Evolutionary conservation across 2,329 filamentous ascomycete genomes (phyloP), one percentile per base, ranked within the genome.

Genomic region (Cercospora berteroae): DNA sequence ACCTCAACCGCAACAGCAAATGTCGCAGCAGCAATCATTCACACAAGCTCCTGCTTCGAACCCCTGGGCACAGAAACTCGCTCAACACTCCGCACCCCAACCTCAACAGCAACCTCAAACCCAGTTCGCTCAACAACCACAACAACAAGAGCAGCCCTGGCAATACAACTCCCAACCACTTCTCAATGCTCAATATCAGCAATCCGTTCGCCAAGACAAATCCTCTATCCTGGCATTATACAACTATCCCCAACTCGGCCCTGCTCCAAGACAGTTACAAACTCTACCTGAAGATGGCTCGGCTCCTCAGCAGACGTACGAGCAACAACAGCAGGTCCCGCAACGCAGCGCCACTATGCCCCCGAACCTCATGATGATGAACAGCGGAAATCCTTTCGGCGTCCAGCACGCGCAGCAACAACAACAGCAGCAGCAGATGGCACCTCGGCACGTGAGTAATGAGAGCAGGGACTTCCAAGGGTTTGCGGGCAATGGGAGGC

Each of bases 161-260:
- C 76, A 75, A 59, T 69, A 68, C 62, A 63, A 60, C 20, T 63
- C 69, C n/a, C 63, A 63, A 27, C 65, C 55, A 5, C 69, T 70
- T 39, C 63, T 67, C 29, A 67, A 64, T 33, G 64, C 65, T 57
- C 79, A 80, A 27, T 79, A 78, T 59, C 74, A 72, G 23, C 76
- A 74, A 60, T 81, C 83, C 16, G 81, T 81, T 50, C 82, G 85
- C 33, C 84, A 88, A 31, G 88, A 93, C 74, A 94, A 91, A 70
- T 87, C 86, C 3, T 89, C 89, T 4, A 94, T 95, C 67, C 83
- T 94, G 77, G 89, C 91, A 5, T 79, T 95, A 10, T 94, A 92
- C 79, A 88, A 87, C 75, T 86, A 89, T 44, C 83, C 86, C 7
- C 84, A 87, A 60, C 78, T 84, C 36, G 80, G 83, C 1, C 82